These are phyloP conservation scores for Barnettozyma siamensis DNA, from an alignment of 805 yeast genomes.

Conservation along the genomic window DNA sequence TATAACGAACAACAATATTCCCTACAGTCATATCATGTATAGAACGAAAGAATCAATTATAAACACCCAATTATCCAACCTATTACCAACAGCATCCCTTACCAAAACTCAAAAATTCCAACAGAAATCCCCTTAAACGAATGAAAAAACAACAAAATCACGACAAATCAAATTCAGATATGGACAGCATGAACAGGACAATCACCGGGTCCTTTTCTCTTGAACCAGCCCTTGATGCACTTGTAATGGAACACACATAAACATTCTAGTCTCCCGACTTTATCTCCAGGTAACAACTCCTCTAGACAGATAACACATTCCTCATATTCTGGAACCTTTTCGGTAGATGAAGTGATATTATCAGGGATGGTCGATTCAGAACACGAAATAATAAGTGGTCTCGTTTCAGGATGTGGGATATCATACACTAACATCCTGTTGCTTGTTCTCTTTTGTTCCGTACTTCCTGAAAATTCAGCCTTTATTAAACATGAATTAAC, in stretches of 20 bases:
- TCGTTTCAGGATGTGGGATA: conserved; percentile 24
- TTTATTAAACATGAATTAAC: conserved; percentile 59
- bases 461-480: conserved; percentile 60
- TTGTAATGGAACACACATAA: conserved; percentile 88
- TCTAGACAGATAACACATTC: conserved; percentile 96
- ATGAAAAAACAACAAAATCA: too few relatives aligned
- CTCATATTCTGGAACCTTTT: conserved; percentile 31
- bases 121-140: too few relatives aligned
- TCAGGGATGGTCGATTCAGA: conserved; percentile 19
- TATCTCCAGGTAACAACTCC: conserved; percentile 77
- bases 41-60: too few relatives aligned
- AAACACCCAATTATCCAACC: too few relatives aligned
- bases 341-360: conserved; percentile 5
- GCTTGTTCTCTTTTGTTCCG: conserved; percentile 46
- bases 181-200: conserved; percentile 77
- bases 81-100: too few relatives aligned
- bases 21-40: too few relatives aligned
- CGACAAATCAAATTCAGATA: too few relatives aligned
- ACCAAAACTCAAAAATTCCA: too few relatives aligned
- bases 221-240: conserved; percentile 90
- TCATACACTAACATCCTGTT: conserved; percentile 85
- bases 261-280: conserved; percentile 89
- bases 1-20: too few relatives aligned
- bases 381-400: conserved; percentile 19
- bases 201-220: conserved; percentile 74